A percentile compares a stretch with the other conserved stretches of the same genome.
These are phyloP conservation scores for Leccinum variicolor DNA, from an alignment of 768 basidiomycete genomes.

Conservation along the genomic window DNA sequence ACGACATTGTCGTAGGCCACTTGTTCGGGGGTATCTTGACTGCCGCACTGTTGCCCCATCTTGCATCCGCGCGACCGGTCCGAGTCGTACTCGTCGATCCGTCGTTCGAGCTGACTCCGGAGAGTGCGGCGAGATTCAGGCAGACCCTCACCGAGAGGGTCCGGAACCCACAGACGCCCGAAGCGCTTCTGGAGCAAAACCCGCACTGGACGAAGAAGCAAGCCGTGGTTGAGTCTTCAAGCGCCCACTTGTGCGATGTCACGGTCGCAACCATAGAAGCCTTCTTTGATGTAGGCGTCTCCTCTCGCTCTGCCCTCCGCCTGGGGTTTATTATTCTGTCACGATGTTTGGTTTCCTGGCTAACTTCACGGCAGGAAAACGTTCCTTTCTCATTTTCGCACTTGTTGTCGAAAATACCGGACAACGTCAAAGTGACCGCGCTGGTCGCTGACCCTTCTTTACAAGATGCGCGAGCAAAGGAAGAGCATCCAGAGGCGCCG, in stretches of 20 bases:
- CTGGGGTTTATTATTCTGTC: no score
- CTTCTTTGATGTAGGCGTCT: slow-evolving; percentile 13
- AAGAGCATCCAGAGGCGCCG: neutral
- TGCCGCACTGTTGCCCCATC: slow-evolving; percentile 9
- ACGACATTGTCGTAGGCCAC: slow-evolving; percentile 16
- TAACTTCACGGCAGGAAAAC: slow-evolving; percentile 14
- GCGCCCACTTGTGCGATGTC: neutral
- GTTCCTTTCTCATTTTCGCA: slow-evolving; percentile 17
- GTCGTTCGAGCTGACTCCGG: neutral
- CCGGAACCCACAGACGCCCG: neutral
- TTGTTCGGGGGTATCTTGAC: slow-evolving; percentile 19
- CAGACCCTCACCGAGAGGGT: neutral
- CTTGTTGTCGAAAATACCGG: neutral
- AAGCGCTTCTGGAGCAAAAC: neutral
- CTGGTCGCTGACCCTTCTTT: slow-evolving; percentile 12
- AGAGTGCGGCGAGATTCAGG: neutral
- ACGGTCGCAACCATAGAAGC: slow-evolving; percentile 4
- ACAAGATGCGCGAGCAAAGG: neutral
- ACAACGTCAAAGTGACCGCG: slow-evolving; percentile 8
- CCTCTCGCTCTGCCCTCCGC: neutral
- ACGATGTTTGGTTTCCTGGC: no score
- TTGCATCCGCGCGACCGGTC: slow-evolving; percentile 9
- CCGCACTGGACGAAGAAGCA: slow-evolving; percentile 1
- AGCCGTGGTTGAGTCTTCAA: neutral
- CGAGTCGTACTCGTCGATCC: slow-evolving; percentile 18